Percentiles rank a stretch among this genome's conserved stretches.
Conservation (phyloP, 768 basidiomycete genomes). For the Austroboletus eburneus region DNA sequence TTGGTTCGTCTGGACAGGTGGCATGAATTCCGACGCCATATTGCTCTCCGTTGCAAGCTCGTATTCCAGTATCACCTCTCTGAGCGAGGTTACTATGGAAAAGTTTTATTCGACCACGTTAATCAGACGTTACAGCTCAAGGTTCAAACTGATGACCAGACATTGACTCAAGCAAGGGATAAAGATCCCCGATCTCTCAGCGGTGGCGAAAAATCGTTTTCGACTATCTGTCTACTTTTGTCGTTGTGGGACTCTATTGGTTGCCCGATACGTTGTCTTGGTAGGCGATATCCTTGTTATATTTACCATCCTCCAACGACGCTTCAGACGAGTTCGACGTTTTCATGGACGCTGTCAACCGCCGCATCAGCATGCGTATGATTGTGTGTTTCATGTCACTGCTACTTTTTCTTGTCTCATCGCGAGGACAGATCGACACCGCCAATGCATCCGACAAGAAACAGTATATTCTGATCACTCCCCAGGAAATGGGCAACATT, state of each 20-base stretch:
- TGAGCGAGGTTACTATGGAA: conserved; percentile 85
- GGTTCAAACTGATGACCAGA: conserved; percentile 82
- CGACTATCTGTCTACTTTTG: conserved; percentile 90
- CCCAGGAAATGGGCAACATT: conserved; percentile 85
- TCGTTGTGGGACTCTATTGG: conserved; percentile 95
- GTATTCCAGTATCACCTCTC: conserved; percentile 81
- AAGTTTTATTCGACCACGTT: conserved; percentile 81
- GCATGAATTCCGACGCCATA: conserved; percentile 85
- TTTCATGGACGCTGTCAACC: conserved; percentile 93
- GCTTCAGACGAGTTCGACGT: conserved; percentile 91
- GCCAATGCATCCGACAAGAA: conserved; percentile 84
- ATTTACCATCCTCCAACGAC: conserved; percentile 9
- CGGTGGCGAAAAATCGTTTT: conserved; percentile 96
- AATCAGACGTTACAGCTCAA: conserved; percentile 60
- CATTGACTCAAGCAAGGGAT: conserved; percentile 59
- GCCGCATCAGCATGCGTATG: conserved; percentile 93
- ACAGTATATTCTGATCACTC: conserved; percentile 94
- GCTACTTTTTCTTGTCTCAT: conserved; percentile 3
- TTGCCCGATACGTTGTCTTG: conserved; percentile 89
- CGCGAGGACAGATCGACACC: conserved; percentile 65
- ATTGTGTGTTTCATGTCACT: conserved; percentile 51
- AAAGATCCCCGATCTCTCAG: conserved; percentile 85
- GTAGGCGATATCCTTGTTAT: conserved; percentile 35
- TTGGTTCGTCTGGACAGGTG: conserved; percentile 65
- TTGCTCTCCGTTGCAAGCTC: conserved; percentile 81